Percentiles rank a stretch among this genome's conserved stretches.
These are phyloP conservation scores for Fusarium redolens DNA, from an alignment of 2,329 filamentous ascomycete genomes.

Conservation along the genomic window DNA sequence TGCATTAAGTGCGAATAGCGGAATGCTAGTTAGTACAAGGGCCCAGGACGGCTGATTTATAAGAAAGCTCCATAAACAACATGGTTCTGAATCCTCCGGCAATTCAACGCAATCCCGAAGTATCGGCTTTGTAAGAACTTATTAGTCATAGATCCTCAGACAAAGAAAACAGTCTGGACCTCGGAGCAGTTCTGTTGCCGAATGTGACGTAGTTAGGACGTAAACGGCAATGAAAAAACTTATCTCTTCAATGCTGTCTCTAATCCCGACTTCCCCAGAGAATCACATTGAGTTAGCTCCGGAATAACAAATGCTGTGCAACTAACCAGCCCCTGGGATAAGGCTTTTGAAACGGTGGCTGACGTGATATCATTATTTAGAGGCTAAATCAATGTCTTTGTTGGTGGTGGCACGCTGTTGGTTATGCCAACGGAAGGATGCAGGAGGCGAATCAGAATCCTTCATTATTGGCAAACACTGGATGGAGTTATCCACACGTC, in stretches of 20 bases:
- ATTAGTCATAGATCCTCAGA: not conserved
- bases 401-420: not conserved
- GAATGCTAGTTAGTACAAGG: not conserved
- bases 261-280: not conserved
- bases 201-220: not conserved
- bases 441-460: not conserved
- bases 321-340: not conserved
- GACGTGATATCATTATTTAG: not conserved
- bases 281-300: not conserved
- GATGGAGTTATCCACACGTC: not conserved
- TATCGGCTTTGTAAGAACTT: accelerated
- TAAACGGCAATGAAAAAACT: not conserved
- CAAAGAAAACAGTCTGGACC: not conserved
- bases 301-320: not conserved
- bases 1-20: no score
- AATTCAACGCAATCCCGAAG: not conserved
- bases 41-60: not conserved
- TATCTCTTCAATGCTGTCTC: accelerated
- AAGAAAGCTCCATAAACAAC: not conserved
- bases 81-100: not conserved
- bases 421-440: not conserved
- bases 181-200: not conserved
- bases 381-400: not conserved
- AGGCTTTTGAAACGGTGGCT: not conserved
- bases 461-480: not conserved